Evolutionary conservation across 805 yeast species (phyloP), one percentile per base, ranked within the genome.

Genomic region (Barnettozyma salicaria): DNA sequence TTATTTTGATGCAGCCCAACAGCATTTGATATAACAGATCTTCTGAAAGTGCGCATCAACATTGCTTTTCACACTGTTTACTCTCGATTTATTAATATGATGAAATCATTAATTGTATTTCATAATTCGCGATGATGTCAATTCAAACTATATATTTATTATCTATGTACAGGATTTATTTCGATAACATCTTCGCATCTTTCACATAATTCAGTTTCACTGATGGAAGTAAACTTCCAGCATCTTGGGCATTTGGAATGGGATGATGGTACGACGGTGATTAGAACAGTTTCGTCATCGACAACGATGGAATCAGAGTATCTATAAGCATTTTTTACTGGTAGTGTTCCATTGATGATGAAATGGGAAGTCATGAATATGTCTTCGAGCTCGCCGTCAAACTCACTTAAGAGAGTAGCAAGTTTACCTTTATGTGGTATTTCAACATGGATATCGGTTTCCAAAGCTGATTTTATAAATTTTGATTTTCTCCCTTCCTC

Each of bases 221-320:
- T 48, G 1, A 52, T 58, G 0, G 94, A 65, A 7, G 73, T 74
- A 53, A 62, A 78, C 52, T 85, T 85, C 98, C 98, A 92, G 61
- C 98, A 92, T 55, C 98, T 72, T 6, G 96, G 95, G 56, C 98
- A 92, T 52, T 88, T 88, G 36, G 62, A 61, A 2, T 64, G 52
- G 0, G 55, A 40, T 0, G 87, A 70, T 5, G 67, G 65, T 7
- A 66, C 59, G 3, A 81, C 69, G 3, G 56, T 44, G 4, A 74
- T 50, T 2, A 46, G 47, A 6, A 67, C 39, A 4, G 35, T 53
- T 7, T 48, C 49, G 2, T 56, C 64, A 7, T 49, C 58, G 3
- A 68, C 44, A 3, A 44, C 44, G 3, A 65, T 44, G n/a, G 47
- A 39, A 48, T 34, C 58, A 42, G 36, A 48, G 50, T 57, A 58